Base-by-base conservation (phyloP, 2,329 filamentous ascomycete species). In the Didymella glomerata region DNA sequence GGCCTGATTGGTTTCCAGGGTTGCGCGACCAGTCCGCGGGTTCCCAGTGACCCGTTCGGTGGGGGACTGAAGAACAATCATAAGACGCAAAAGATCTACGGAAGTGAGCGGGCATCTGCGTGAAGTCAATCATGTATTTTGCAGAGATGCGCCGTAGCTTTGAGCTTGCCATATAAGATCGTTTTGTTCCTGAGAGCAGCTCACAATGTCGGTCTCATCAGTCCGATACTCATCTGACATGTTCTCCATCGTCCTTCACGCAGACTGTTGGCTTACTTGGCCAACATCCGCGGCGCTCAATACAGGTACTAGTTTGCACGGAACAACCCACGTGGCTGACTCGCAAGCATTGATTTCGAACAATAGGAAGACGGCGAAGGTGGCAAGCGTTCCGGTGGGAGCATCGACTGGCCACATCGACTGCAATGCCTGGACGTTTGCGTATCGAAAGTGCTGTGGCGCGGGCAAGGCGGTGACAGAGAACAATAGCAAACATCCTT, bases 401-500 rank as follows among this genome's bases (percentile, higher is more conserved):
- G 22, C 20, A 42, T 24, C 20, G 40, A 24, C 40, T 42, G 20
- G 20, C 13, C 14, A 16, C 16, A 40, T 20, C 36, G 18, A 42
- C 40, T 24, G 13, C 20, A 16, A 42, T 22, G 40, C 20, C 13
- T 42, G 20, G 4, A 20, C 10, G 7, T 49, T 18, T 14, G 30
- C 27, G 14, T 30, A 46, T 32, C 22, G 18, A 32, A 45, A 16
- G 16, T 14, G 8, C 14, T 46, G 38, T 30, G 22, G 40, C 30
- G n/a, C 16, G 28, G n/a, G 8, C 13, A 36, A 25, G 36, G 34
- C 32, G 41, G 34, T 48, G 18, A 40, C 48, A 28, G 4, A 42
- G 48, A 57, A 57, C 54, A 57, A 52, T 51, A 48, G 36, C 42
- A 57, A 57, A 41, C 54, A 57, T 57, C 42, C 54, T 57, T 57